These are phyloP conservation scores for Ustilago xerochloae DNA, from an alignment of 1,284 basidiomycete genomes.

Conservation along the genomic window DNA sequence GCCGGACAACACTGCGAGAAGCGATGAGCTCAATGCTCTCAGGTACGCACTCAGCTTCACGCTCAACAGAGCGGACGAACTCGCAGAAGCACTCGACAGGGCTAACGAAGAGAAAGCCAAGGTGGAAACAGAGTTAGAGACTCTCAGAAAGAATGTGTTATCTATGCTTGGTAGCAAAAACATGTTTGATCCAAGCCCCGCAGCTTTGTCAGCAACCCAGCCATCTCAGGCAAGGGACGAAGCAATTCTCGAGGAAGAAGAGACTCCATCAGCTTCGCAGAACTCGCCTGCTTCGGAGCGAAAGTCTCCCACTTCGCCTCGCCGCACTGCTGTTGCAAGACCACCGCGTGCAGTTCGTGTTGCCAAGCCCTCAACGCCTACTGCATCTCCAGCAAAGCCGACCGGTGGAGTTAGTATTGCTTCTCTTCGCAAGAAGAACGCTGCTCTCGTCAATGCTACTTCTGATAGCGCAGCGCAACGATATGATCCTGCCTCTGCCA, in stretches of 20 bases:
- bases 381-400: constrained; percentile 4
- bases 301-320: background rate
- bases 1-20: background rate
- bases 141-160: constrained; percentile 28
- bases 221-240: background rate
- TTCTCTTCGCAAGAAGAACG: constrained; percentile 29
- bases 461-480: constrained; percentile 5
- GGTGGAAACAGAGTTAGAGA: constrained; percentile 30
- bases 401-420: constrained; percentile 37
- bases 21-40: constrained; percentile 26
- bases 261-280: background rate
- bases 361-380: background rate
- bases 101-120: constrained; percentile 21
- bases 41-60: constrained; percentile 31
- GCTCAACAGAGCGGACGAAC: constrained; percentile 18
- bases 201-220: background rate
- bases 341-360: constrained; percentile 2
- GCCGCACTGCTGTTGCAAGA: background rate
- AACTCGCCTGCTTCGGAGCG: background rate
- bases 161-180: constrained; percentile 23
- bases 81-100: constrained; percentile 20
- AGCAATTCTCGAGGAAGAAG: background rate
- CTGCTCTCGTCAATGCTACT: background rate
- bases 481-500: constrained; percentile 11
- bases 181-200: background rate